Evolutionary conservation across 1,284 basidiomycete genomes (phyloP).

Genomic region (Cryptococcus sp.): DNA sequence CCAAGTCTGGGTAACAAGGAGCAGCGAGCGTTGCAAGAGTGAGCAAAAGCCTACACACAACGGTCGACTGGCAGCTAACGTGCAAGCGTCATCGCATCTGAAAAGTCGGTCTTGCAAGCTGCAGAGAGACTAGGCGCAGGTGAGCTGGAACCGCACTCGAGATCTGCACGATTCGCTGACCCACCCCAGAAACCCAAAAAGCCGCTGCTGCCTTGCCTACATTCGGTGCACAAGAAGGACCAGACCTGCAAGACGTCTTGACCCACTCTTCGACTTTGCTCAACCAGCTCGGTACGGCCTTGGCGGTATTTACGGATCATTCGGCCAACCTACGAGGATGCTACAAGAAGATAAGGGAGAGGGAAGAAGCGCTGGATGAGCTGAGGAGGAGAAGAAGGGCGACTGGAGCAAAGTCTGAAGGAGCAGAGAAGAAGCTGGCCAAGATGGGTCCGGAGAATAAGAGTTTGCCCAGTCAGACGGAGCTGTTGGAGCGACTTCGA

Average conservation of each 20-base stretch:
- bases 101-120: conserved; percentile 74
- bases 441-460: conserved; percentile 92
- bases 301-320: conserved; percentile 67
- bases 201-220: conserved; percentile 66
- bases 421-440: conserved; percentile 81
- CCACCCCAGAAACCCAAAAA: conserved; percentile 62
- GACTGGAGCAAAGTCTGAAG: conserved; percentile 67
- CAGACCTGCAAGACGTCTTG: conserved; percentile 73
- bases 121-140: conserved; percentile 48
- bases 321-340: conserved; percentile 63
- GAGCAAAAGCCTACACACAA: conserved; percentile 4
- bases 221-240: conserved; percentile 81
- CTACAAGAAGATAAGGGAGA: conserved; percentile 59
- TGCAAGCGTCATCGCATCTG: conserved; percentile 72
- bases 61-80: conserved; percentile 7
- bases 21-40: conserved; percentile 64
- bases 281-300: conserved; percentile 61
- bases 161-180: background rate
- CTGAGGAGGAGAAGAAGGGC: conserved; percentile 64
- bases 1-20: conserved; percentile 77
- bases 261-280: conserved; percentile 66
- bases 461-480: conserved; percentile 69
- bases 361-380: conserved; percentile 78
- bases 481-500: conserved; percentile 64
- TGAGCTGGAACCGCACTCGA: conserved; percentile 2